These are phyloP conservation scores for Ogataea trehaloabstinens DNA, from an alignment of 805 yeast genomes.

Conservation along the genomic window DNA sequence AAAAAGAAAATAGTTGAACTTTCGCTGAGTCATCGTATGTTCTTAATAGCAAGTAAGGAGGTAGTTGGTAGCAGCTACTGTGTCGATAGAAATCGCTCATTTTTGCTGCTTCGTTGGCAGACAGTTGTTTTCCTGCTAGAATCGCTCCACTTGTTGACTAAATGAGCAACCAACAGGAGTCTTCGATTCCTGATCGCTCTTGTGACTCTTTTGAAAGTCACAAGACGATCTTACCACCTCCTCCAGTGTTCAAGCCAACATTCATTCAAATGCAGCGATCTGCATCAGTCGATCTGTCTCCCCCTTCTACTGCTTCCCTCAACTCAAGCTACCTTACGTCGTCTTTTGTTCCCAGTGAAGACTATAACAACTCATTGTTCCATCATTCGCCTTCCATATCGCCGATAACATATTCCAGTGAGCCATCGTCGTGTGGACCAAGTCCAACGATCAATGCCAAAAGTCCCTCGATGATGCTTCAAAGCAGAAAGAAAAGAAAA, in stretches of 20 bases:
- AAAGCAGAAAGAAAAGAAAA: constrained; percentile 31
- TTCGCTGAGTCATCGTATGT: no score
- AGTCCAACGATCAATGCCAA: constrained; percentile 1
- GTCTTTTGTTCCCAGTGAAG: constrained; percentile 29
- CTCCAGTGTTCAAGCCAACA: constrained; percentile 47
- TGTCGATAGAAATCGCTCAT: no score
- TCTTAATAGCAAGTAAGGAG: no score
- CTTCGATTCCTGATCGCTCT: no score
- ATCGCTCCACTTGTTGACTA: no score
- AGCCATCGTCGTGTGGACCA: constrained; percentile 15
- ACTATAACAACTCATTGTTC: constrained; percentile 22
- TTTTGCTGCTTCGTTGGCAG: no score
- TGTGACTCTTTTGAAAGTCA: no score
- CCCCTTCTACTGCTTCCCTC: not conserved
- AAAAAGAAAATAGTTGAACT: no score
- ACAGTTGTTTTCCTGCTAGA: no score
- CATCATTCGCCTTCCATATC: constrained; percentile 33
- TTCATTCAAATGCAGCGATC: constrained; percentile 42
- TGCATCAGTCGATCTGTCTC: constrained; percentile 1
- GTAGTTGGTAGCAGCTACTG: no score
- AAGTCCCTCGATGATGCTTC: constrained; percentile 1
- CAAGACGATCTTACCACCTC: constrained; percentile 44
- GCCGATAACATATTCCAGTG: constrained; percentile 28
- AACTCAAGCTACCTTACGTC: constrained; percentile 30
- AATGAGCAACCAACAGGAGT: no score